Evolutionary conservation across 163 green algal species (phyloP).

Genomic region (Volvox carteri): DNA sequence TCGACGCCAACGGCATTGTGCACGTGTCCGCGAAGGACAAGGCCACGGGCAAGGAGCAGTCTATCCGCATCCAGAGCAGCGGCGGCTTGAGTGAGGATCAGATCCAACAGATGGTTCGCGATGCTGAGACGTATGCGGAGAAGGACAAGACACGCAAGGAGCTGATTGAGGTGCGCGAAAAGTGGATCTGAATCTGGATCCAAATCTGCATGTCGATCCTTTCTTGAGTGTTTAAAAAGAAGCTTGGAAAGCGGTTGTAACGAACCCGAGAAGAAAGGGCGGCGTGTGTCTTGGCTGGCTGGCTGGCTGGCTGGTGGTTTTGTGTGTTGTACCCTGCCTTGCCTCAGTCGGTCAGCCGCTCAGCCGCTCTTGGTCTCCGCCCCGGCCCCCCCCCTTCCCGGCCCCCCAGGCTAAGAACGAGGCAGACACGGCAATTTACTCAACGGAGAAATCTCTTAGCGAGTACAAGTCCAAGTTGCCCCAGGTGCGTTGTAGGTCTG

Average conservation of each 20-base stretch:
- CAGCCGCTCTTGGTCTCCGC: neutral
- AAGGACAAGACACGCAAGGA: slow-evolving; percentile 94
- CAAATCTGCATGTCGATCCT: too few relatives aligned
- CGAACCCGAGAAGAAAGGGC: too few relatives aligned
- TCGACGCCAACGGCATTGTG: slow-evolving; percentile 97
- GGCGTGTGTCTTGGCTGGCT: too few relatives aligned
- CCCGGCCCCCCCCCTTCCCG: neutral
- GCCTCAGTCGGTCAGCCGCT: too few relatives aligned
- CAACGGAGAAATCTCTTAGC: slow-evolving; percentile 88
- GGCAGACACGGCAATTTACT: slow-evolving; percentile 95
- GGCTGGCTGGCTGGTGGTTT: too few relatives aligned
- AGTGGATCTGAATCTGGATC: too few relatives aligned
- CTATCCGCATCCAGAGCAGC: slow-evolving; percentile 93
- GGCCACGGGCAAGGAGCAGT: slow-evolving; percentile 97
- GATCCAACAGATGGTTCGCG: slow-evolving; percentile 97
- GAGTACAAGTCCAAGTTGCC: slow-evolving; percentile 95
- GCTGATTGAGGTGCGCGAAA: slow-evolving; percentile 85
- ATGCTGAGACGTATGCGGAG: slow-evolving; percentile 89
- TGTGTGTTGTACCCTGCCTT: too few relatives aligned
- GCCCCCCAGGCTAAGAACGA: slow-evolving; percentile 87
- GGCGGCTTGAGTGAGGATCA: slow-evolving; percentile 94
- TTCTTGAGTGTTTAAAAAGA: too few relatives aligned
- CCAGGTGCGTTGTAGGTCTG: too few relatives aligned
- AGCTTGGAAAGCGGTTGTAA: too few relatives aligned
- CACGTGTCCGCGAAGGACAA: slow-evolving; percentile 96